A percentile compares a stretch with the other conserved stretches of the same genome.
These are phyloP conservation scores for Paracoccidioides brasiliensis DNA, from an alignment of 2,329 filamentous ascomycete species.

Conservation along the genomic window DNA sequence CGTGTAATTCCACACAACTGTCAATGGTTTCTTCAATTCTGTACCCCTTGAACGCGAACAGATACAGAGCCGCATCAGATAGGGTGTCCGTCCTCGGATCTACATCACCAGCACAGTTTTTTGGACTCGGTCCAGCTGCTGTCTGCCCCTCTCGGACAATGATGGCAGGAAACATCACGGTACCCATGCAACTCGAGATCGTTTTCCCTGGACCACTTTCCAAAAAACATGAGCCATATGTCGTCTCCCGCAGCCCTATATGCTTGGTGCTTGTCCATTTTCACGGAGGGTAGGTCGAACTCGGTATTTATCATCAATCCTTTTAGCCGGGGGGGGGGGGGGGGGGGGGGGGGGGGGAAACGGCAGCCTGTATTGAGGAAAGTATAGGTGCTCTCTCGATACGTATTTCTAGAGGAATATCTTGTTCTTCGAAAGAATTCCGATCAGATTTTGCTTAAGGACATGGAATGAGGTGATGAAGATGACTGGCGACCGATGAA, in stretches of 20 bases:
- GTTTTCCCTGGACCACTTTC: too few relatives aligned
- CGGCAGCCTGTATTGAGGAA: too few relatives aligned
- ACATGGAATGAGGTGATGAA: background rate
- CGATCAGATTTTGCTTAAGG: background rate
- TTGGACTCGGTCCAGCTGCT: background rate
- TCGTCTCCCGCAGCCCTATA: background rate
- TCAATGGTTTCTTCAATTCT: background rate
- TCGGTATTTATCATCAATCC: too few relatives aligned
- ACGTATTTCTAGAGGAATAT: too few relatives aligned
- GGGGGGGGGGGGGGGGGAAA: too few relatives aligned
- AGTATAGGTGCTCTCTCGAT: too few relatives aligned
- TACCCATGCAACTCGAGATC: background rate
- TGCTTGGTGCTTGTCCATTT: background rate
- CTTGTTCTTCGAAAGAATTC: background rate
- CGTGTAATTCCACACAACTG: background rate
- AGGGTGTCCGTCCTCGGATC: background rate
- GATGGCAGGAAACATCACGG: background rate
- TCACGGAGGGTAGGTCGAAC: background rate
- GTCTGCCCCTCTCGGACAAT: background rate
- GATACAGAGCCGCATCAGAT: background rate
- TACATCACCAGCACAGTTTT: background rate
- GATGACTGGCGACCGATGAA: background rate
- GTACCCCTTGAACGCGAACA: background rate
- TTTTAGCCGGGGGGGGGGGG: too few relatives aligned
- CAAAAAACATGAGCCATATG: background rate